Evolutionary conservation across 768 basidiomycete genomes (phyloP), one percentile per base, ranked within the genome.

Genomic region (Lactarius pseudohatsudake): DNA sequence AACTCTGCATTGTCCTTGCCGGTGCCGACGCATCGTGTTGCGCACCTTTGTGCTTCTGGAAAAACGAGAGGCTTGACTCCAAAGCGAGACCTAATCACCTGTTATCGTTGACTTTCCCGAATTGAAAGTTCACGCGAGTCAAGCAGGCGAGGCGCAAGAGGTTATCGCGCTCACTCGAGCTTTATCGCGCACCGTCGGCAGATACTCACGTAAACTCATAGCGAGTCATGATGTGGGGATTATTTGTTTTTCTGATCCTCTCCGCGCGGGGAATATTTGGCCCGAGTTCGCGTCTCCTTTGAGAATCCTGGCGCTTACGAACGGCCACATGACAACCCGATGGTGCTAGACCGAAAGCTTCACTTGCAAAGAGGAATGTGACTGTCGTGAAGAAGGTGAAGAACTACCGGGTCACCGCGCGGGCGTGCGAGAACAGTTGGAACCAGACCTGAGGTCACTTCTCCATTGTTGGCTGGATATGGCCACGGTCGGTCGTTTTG

Each of bases 291-390:
- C 50, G 50, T 26, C 50, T 53, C 50, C 50, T 53, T 53, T 53
- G 50, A 53, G 50, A 53, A 26, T 5, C 13, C 50, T 18, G 3
- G 50, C 50, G 50, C 13, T 6, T 10, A 50, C 22, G 50, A 53
- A 53, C 26, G 22, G 22, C 50, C 50, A 53, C 50, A 26, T 53
- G 50, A 53, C 26, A 26, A 2, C 50, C 13, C 26, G 22, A 53
- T 15, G 11, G 26, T 13, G 13, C 50, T 53, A 53, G 13, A 53
- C 22, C 7, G 50, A 53, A 53, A 26, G 50, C 26, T 53, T 53
- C 50, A 26, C 50, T 26, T 53, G 50, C 50, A 53, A 53, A 53
- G 50, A 53, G 50, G 50, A 53, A 53, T 53, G 50, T 53, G 50
- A 53, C n/a, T 15, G 50, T 53, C 50, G 50, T 53, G 50, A 53